These are phyloP conservation scores for Nicotiana tomentosiformis DNA, from an alignment of 257 asterid genomes.

Conservation along the genomic window DNA sequence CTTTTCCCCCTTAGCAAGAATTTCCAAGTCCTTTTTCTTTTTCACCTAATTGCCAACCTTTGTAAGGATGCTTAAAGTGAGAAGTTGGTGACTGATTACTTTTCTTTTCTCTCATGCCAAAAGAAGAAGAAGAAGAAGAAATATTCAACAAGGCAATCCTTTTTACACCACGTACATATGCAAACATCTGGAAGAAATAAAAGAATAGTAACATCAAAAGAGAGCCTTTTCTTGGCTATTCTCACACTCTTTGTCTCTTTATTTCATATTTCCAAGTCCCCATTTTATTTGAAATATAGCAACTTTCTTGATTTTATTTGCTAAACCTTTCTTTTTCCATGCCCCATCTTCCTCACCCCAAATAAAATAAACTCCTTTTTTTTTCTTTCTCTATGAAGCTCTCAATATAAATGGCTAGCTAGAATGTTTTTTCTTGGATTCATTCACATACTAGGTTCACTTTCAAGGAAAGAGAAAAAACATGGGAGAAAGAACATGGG, in stretches of 20 bases:
- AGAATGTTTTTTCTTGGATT: slow-evolving; percentile 1
- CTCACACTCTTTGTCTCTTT: slow-evolving; percentile 18
- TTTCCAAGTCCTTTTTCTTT: background rate
- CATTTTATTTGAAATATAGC: background rate
- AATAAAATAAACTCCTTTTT: background rate
- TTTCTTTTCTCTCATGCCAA: slow-evolving; percentile 15
- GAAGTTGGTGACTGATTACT: slow-evolving; percentile 33
- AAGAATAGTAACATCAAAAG: slow-evolving; percentile 11
- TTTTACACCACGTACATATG: background rate
- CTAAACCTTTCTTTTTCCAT: background rate
- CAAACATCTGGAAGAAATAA: background rate
- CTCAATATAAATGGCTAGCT: background rate
- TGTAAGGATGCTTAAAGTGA: slow-evolving; percentile 28
- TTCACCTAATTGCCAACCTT: slow-evolving; percentile 10
- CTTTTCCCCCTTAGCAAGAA: background rate
- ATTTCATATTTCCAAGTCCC: background rate
- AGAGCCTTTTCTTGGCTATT: slow-evolving; percentile 1
- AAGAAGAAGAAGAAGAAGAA: background rate
- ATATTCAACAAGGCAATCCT: background rate
- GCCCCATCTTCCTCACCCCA: background rate
- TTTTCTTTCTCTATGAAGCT: background rate
- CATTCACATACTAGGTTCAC: background rate
- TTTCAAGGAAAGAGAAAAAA: background rate
- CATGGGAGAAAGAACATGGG: slow-evolving; percentile 3
- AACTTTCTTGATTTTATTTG: background rate